Conservation (phyloP, 2,329 filamentous ascomycete genomes). For the Capronia coronata region DNA sequence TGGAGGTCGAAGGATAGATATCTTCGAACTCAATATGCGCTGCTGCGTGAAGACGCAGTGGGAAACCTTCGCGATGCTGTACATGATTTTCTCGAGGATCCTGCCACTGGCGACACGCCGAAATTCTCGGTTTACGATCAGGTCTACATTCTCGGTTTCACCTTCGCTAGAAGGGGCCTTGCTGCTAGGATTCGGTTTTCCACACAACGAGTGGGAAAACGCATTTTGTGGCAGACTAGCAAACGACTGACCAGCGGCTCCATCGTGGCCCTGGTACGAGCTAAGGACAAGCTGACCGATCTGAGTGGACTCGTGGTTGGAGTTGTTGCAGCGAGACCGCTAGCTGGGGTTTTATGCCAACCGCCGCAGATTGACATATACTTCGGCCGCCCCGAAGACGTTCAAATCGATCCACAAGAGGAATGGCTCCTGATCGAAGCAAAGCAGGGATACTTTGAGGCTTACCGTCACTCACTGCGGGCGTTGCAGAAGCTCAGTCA, state of each 20-base stretch:
- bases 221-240: conserved; percentile 61
- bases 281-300: conserved; percentile 54
- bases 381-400: conserved; percentile 56
- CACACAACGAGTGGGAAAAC: conserved; percentile 56
- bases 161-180: conserved; percentile 56
- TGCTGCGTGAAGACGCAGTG: conserved; percentile 68
- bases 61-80: conserved; percentile 64
- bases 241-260: conserved; percentile 51
- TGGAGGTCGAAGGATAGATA: conserved; percentile 61
- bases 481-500: conserved; percentile 60
- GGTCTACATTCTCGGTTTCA: conserved; percentile 60
- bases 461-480: conserved; percentile 63
- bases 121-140: conserved; percentile 63
- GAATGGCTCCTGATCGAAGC: conserved; percentile 76
- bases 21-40: conserved; percentile 64
- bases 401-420: conserved; percentile 60
- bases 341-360: conserved; percentile 56
- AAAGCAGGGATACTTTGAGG: conserved; percentile 68
- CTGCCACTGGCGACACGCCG: conserved; percentile 52
- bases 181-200: conserved; percentile 67
- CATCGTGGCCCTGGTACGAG: conserved; percentile 51
- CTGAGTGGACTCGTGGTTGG: conserved; percentile 58
- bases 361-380: conserved; percentile 71
- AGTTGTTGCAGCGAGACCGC: conserved; percentile 62
- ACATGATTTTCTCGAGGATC: conserved; percentile 46